Base-by-base conservation (phyloP, 352 stramenopile species). In the Phytopythium vexans region DNA sequence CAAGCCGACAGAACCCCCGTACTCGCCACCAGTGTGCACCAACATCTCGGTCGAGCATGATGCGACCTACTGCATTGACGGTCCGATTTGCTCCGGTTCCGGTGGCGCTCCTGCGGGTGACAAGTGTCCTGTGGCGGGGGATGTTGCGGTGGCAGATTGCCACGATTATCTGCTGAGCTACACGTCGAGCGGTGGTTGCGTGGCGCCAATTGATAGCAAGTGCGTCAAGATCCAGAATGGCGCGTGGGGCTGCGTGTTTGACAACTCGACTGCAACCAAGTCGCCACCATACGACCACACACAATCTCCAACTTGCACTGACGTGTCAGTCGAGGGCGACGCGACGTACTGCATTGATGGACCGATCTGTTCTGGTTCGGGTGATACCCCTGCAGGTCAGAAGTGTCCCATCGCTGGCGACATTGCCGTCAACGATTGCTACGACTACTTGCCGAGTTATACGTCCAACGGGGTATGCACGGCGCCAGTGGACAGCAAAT, bases 311-410 rank as follows among this genome's bases (percentile, higher is more conserved):
- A 27, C 21, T 27, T 88, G 77, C 60, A 76, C 66, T 0, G 56
- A 86, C 15, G 74, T 89, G 34, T 88, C 74, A 11, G 78, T 91
- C 12, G 70, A 87, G 43, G 60, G 72, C 1, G 78, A 89, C 54
- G 81, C 78, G 31, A 89, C 81, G 21, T 89, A 88, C 60, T 88
- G 78, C 60, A 82, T 88, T 39, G 49, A 62, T 8, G 81, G 75
- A 31, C 61, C 74, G 2, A 72, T 89, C 41, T 91, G 81, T 57
- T 81, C 66, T 37, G 81, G 81, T 35, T 58, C 63, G 9, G 74
- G 72, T 37, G 53, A 64, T 7, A 56, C 48, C n/a, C 74, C 75
- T 6, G 55, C 66, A 10, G 81, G 81, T 2, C 55, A 41, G 15
- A 49, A 69, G 33, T 91, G 81, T 37, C 81, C 81, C 4, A 65